These are phyloP conservation scores for Paratrypanosoma confusum DNA, from an alignment of 208 protist genomes.

Conservation along the genomic window DNA sequence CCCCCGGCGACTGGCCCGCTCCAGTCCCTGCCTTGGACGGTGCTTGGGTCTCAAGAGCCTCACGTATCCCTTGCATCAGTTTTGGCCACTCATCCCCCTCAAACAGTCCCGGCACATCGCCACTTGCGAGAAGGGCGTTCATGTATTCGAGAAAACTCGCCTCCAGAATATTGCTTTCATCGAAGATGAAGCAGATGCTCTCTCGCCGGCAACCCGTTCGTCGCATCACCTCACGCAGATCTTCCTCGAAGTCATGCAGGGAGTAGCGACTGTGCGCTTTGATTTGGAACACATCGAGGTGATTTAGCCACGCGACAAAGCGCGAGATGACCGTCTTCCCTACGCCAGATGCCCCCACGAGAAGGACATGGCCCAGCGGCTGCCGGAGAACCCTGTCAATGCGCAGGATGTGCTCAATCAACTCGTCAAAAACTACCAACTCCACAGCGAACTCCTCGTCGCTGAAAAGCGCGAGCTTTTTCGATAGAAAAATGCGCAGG, in stretches of 20 bases:
- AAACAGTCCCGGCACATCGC: slow-evolving; percentile 98
- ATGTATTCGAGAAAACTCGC: slow-evolving; percentile 99
- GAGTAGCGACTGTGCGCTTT: slow-evolving; percentile 95
- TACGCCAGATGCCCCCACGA: slow-evolving; percentile 95
- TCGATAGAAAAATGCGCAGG: slow-evolving; percentile 87
- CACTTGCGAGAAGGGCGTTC: slow-evolving; percentile 98
- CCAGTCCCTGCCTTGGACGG: slow-evolving; percentile 11
- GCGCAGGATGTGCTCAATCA: slow-evolving; percentile 97
- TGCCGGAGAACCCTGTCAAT: slow-evolving; percentile 98
- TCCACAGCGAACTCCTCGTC: slow-evolving; percentile 97
- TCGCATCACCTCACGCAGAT: slow-evolving; percentile 94
- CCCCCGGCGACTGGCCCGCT: slow-evolving; percentile 3
- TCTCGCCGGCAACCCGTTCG: slow-evolving; percentile 94
- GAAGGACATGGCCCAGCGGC: slow-evolving; percentile 95
- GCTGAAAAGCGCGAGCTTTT: slow-evolving; percentile 87
- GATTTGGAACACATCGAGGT: slow-evolving; percentile 94
- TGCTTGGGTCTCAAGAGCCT: slow-evolving; percentile 27
- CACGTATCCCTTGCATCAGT: slow-evolving; percentile 88
- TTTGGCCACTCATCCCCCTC: slow-evolving; percentile 95
- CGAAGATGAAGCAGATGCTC: slow-evolving; percentile 99
- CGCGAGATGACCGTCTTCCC: slow-evolving; percentile 97
- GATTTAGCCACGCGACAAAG: slow-evolving; percentile 98
- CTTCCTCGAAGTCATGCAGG: slow-evolving; percentile 96
- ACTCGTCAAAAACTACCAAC: slow-evolving; percentile 97
- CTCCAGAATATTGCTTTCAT: slow-evolving; percentile 98